Conservation (phyloP, 495 filamentous ascomycete species). For the Achaetomiella virescens region DNA sequence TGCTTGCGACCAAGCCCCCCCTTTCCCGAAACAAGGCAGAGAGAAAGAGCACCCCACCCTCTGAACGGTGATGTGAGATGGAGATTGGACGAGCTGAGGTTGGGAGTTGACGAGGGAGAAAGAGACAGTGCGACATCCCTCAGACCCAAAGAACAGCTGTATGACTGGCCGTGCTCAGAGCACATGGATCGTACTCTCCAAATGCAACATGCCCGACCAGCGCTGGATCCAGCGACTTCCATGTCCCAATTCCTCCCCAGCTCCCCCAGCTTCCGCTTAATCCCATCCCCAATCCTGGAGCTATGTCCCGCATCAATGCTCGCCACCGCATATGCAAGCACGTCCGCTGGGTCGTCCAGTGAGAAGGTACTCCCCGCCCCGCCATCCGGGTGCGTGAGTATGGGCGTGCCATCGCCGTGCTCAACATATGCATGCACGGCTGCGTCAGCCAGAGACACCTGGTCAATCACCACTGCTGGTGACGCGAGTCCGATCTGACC, state of each 20-base stretch:
- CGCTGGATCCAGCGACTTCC: conserved; percentile 10
- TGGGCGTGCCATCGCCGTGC: conserved; percentile 31
- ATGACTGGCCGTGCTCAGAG: no score
- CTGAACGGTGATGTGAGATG: no score
- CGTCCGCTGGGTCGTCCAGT: conserved; percentile 35
- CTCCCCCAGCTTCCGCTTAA: conserved; percentile 39
- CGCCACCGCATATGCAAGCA: conserved; percentile 39
- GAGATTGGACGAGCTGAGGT: no score
- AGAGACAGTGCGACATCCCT: no score
- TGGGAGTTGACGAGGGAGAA: no score
- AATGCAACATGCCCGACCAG: no score
- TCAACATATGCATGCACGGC: conserved; percentile 35
- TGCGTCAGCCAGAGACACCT: conserved; percentile 33
- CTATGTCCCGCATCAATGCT: conserved; percentile 41
- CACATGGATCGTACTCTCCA: no score
- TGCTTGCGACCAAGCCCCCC: no score
- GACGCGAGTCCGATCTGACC: conserved; percentile 1
- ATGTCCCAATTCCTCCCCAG: conserved; percentile 31
- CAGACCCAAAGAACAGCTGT: no score
- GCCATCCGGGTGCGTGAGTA: conserved; percentile 31
- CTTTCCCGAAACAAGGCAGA: no score
- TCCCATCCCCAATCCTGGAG: conserved; percentile 40
- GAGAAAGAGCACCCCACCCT: no score
- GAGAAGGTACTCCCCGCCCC: conserved; percentile 11
- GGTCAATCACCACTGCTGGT: conserved; percentile 33